These are phyloP conservation scores for Termitomyces sp. DNA, from an alignment of 768 basidiomycete species.

Conservation along the genomic window DNA sequence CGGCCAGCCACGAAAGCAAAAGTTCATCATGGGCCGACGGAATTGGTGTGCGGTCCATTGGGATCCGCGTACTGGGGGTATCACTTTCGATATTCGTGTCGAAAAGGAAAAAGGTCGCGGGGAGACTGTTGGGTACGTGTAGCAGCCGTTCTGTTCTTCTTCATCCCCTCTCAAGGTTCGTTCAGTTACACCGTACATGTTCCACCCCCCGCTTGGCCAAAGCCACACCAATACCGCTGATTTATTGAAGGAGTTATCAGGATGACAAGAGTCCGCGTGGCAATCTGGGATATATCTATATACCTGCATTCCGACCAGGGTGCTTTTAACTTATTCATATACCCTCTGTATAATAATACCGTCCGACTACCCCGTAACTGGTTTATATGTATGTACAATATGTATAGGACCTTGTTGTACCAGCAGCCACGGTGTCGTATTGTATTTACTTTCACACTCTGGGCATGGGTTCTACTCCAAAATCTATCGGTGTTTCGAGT, in stretches of 20 bases:
- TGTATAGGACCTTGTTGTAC: not conserved
- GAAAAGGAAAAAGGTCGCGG: constrained; percentile 83
- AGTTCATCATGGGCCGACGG: constrained; percentile 79
- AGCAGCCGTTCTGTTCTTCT: not conserved
- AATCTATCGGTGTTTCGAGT: no score
- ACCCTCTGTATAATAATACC: not conserved
- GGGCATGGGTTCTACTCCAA: not conserved
- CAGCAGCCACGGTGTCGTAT: not conserved
- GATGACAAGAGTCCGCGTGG: not conserved
- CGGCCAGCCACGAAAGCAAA: constrained; percentile 69
- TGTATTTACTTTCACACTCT: no score
- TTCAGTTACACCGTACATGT: constrained; percentile 17
- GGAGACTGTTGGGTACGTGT: constrained; percentile 68
- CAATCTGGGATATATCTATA: not conserved
- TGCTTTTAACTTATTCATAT: not conserved
- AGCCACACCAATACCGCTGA: not conserved
- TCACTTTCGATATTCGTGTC: constrained; percentile 81
- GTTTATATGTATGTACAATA: not conserved
- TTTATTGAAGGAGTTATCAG: not conserved
- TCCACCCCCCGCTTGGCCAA: constrained; percentile 20
- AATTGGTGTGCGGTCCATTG: constrained; percentile 81
- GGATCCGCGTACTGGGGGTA: constrained; percentile 50
- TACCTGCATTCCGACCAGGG: not conserved
- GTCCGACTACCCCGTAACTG: not conserved
- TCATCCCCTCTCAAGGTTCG: not conserved